Percentiles rank a stretch among this genome's conserved stretches.
phyloP scores from a whole-genome alignment of 345 rosid species.

The Combretum micranthum region DNA sequence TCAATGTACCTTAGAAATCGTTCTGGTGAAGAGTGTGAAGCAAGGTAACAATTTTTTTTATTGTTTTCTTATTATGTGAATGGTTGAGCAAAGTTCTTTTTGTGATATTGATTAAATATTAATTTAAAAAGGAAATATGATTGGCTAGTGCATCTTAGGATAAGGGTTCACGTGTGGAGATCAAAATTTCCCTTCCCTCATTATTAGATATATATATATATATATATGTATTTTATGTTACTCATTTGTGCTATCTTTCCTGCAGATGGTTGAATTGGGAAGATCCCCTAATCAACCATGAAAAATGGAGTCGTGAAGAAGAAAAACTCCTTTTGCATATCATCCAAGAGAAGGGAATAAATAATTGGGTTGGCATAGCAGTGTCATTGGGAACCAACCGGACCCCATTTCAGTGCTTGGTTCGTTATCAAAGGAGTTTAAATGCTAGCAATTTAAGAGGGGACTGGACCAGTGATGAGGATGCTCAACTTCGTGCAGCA shows the following conservation, averaged over 20 bases:
- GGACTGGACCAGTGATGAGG: constrained; percentile 86
- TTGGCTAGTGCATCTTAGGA: no score
- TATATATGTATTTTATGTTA: not conserved
- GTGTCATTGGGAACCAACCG: constrained; percentile 60
- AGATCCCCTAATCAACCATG: constrained; percentile 67
- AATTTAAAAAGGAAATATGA: no score
- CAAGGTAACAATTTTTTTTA: constrained; percentile 37
- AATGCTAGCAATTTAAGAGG: constrained; percentile 57
- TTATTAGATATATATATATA: not conserved
- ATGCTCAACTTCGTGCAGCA: constrained; percentile 66
- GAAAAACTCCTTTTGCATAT: constrained; percentile 50
- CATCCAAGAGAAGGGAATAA: constrained; percentile 52
- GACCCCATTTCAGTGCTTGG: constrained; percentile 86
- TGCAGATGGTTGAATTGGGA: constrained; percentile 83
- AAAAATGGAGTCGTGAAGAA: constrained; percentile 60
- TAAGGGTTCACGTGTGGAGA: no score
- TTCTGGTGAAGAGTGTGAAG: constrained; percentile 82
- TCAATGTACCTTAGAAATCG: constrained; percentile 47
- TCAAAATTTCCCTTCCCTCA: not conserved
- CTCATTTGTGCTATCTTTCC: constrained; percentile 1
- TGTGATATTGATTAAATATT: constrained; percentile 7
- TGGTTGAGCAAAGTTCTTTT: not conserved
- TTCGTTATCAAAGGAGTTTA: constrained; percentile 76
- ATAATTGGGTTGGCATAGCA: constrained; percentile 67
- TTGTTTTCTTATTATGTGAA: not conserved